Conservation (phyloP, 2,329 filamentous ascomycete species). For the Didymella pomorum region DNA sequence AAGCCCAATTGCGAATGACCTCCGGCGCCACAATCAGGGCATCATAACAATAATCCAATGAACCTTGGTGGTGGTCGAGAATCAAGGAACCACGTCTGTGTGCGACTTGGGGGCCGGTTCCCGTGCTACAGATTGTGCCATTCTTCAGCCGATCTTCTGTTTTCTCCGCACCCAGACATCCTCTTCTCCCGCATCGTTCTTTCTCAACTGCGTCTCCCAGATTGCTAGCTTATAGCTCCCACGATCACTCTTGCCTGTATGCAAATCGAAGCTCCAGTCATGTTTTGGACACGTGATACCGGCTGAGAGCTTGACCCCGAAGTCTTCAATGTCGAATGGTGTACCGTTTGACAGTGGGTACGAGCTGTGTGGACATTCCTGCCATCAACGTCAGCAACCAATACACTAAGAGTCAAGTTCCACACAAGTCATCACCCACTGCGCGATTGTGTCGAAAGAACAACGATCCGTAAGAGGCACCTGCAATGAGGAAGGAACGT, state of each 20-base stretch:
- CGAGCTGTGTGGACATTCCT: slow-evolving; percentile 69
- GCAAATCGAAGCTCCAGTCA: slow-evolving; percentile 74
- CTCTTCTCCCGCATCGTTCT: slow-evolving; percentile 23
- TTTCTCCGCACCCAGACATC: slow-evolving; percentile 48
- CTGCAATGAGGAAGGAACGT: neutral
- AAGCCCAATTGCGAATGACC: too few species aligned
- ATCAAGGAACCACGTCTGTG: too few species aligned
- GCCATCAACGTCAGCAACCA: too few species aligned
- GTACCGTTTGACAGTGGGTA: slow-evolving; percentile 70
- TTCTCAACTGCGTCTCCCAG: slow-evolving; percentile 68
- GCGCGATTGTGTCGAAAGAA: too few species aligned
- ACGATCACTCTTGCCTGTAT: slow-evolving; percentile 68
- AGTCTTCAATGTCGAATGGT: slow-evolving; percentile 76
- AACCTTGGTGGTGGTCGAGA: too few species aligned
- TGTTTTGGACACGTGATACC: slow-evolving; percentile 74
- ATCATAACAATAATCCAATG: too few species aligned
- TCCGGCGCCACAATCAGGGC: too few species aligned
- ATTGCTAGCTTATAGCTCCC: slow-evolving; percentile 68
- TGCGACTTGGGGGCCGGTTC: too few species aligned
- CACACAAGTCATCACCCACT: too few species aligned
- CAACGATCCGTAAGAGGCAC: too few species aligned
- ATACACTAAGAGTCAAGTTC: too few species aligned
- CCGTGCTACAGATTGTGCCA: too few species aligned
- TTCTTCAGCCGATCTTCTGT: slow-evolving; percentile 38
- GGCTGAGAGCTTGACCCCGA: slow-evolving; percentile 68